Base-by-base conservation (phyloP, 1,284 basidiomycete species). In the Golubevia sp. region DNA sequence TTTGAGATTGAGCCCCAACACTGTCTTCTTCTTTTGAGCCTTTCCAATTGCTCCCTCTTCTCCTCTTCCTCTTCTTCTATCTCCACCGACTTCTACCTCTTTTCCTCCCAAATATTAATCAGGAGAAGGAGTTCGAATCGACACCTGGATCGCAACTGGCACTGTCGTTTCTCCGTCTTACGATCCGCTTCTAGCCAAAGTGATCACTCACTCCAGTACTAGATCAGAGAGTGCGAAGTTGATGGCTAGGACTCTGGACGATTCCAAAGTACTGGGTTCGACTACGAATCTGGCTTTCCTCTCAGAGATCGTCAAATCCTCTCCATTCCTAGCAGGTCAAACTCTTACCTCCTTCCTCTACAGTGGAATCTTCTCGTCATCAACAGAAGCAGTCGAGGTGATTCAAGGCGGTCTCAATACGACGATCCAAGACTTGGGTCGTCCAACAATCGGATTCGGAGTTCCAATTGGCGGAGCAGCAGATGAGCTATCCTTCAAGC, bases 401-500 rank as follows among this genome's bases (percentile, higher is more conserved):
- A 56, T 90, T 8, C 86, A 86, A 3, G 85, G 87, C 0, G 90
- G 90, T 0, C 84, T 91, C 21, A 88, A 89, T 49, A 87, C 87
- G 1, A 88, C 88, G 0, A 85, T 91, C 0, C 91, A 91, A 74
- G 89, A 91, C 72, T 86, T 88, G 21, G 88, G 88, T 0, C 86
- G 91, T 15, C 82, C 77, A 6, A 66, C 70, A 0, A 85, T 88
- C 0, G 88, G 88, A 0, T 84, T 88, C 50, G 90, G 91, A 13
- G 87, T 91, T 7, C 91, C 91, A 0, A 86, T 85, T n/a, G 88
- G 88, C 62, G 91, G 91, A 0, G 88, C 90, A 0, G 89, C 90
- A 87, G 91, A 92, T 75, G 72, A 85, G 8, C 79, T 89, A 5
- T 88, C 90, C 0, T 88, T 90, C 74, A 84, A 86, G 49, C 84